Evolutionary conservation across 1,139 yeast genomes (phyloP).

Genomic region (Geotrichum candidum): DNA sequence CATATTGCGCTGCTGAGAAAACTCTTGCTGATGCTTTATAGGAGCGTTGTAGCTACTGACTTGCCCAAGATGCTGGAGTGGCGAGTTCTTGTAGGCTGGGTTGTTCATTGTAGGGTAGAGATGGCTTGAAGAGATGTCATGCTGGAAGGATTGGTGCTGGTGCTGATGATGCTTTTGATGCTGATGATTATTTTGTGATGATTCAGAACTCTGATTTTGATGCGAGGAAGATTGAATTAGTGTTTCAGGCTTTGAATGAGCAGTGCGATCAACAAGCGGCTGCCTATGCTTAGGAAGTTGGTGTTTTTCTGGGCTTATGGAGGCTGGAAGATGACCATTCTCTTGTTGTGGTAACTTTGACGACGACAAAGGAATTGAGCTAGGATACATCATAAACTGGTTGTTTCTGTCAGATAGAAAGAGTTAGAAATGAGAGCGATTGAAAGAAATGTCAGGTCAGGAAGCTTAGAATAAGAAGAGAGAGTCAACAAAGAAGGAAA

Average conservation of each 20-base stretch:
- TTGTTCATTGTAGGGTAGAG: conserved; percentile 6
- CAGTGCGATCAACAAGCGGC: not conserved
- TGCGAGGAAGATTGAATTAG: not conserved
- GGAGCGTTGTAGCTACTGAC: not conserved
- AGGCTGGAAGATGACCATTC: not conserved
- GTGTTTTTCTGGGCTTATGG: not conserved
- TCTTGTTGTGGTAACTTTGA: not conserved
- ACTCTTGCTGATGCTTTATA: not conserved
- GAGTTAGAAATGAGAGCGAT: too few relatives aligned
- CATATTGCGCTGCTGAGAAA: not conserved
- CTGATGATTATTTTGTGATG: not conserved
- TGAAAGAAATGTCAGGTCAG: not conserved
- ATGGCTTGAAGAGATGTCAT: not conserved
- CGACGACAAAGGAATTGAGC: not conserved
- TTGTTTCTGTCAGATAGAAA: not conserved
- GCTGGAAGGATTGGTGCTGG: not conserved
- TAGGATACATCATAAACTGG: not conserved
- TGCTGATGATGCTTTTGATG: not conserved
- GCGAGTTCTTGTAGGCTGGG: conserved; percentile 2
- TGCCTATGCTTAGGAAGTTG: not conserved
- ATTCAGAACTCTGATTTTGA: not conserved
- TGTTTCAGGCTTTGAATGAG: not conserved
- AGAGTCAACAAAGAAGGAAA: not conserved
- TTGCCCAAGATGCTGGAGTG: not conserved
- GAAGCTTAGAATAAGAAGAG: not conserved